These are phyloP conservation scores for Saussurea involucrata DNA, from an alignment of 129 eudicot genomes.

Conservation along the genomic window DNA sequence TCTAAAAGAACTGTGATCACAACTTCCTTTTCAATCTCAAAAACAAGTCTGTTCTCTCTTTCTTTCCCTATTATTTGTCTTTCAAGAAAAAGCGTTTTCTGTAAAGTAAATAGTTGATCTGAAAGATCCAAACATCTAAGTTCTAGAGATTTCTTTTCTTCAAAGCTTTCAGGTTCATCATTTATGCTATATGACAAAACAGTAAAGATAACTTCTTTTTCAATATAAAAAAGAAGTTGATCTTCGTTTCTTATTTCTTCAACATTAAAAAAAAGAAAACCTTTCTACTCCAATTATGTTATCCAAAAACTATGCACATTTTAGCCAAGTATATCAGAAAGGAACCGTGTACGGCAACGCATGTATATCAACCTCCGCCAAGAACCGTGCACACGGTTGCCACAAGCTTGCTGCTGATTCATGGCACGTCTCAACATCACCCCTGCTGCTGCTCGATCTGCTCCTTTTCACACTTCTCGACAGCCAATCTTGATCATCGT, in stretches of 20 bases:
- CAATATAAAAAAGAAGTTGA: too few species aligned
- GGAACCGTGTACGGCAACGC: constrained; percentile 75
- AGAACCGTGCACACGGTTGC: constrained; percentile 46
- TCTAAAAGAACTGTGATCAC: too few species aligned
- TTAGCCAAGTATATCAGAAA: constrained; percentile 34
- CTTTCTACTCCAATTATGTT: background rate
- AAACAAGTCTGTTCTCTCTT: too few species aligned
- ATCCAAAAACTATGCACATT: constrained; percentile 14
- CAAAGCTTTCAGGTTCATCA: too few species aligned
- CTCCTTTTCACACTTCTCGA: constrained; percentile 10
- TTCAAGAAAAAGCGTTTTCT: too few species aligned
- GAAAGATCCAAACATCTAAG: too few species aligned
- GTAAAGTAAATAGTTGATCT: too few species aligned
- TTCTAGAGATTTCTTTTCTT: too few species aligned
- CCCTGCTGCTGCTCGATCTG: background rate
- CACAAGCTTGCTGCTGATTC: constrained; percentile 20
- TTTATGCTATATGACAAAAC: too few species aligned
- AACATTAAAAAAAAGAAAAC: constrained; percentile 17
- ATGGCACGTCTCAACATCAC: constrained; percentile 5
- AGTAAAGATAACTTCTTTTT: too few species aligned
- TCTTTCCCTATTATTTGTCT: too few species aligned
- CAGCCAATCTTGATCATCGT: constrained; percentile 59
- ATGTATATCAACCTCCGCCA: constrained; percentile 56
- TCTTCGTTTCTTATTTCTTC: constrained; percentile 9
- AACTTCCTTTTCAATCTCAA: too few species aligned